phyloP scores from a whole-genome alignment of 2,329 filamentous ascomycete species.

The Metarhizium guizhouense region DNA sequence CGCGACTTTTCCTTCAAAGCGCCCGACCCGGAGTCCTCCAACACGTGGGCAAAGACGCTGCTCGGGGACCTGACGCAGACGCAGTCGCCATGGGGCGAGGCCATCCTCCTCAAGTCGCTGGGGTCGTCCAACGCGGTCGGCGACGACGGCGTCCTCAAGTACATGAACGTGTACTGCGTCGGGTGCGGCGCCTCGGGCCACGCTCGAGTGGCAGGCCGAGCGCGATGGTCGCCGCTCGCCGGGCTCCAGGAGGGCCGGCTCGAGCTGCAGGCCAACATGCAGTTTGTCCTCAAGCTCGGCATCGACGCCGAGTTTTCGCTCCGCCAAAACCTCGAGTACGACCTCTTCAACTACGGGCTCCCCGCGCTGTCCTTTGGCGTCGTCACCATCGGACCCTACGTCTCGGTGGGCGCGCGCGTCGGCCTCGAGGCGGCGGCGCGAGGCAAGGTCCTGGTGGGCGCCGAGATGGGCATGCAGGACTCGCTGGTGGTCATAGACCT shows the following conservation, averaged over 20 bases:
- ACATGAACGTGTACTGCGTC: slow-evolving; percentile 5
- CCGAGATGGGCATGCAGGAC: slow-evolving; percentile 14
- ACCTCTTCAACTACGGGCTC: slow-evolving; percentile 16
- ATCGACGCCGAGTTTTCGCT: slow-evolving; percentile 18
- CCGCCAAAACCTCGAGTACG: slow-evolving; percentile 10
- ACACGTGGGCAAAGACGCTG: not conserved
- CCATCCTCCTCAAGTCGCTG: slow-evolving; percentile 3
- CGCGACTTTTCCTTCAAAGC: slow-evolving; percentile 12
- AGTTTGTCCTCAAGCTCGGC: slow-evolving; percentile 19
- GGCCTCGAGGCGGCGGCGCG: slow-evolving; percentile 14
- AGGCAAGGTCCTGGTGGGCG: slow-evolving; percentile 20
- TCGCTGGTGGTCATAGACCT: slow-evolving; percentile 13
- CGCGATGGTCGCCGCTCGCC: slow-evolving; percentile 1
- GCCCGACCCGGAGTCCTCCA: slow-evolving; percentile 7
- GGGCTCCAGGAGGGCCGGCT: slow-evolving; percentile 16
- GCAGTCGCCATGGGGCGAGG: slow-evolving; percentile 4
- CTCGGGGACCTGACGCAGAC: not conserved
- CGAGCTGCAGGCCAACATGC: slow-evolving; percentile 6
- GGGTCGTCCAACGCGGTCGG: not conserved
- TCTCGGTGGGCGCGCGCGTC: slow-evolving; percentile 15
- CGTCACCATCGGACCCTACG: slow-evolving; percentile 16
- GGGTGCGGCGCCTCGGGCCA: slow-evolving; percentile 4
- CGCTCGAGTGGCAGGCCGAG: slow-evolving; percentile 3
- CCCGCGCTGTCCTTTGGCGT: slow-evolving; percentile 17
- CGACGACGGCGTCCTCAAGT: not conserved